A percentile compares a stretch with the other conserved stretches of the same genome.
Evolutionary conservation across 805 yeast species (phyloP).

Genomic region (Candida corydali): DNA sequence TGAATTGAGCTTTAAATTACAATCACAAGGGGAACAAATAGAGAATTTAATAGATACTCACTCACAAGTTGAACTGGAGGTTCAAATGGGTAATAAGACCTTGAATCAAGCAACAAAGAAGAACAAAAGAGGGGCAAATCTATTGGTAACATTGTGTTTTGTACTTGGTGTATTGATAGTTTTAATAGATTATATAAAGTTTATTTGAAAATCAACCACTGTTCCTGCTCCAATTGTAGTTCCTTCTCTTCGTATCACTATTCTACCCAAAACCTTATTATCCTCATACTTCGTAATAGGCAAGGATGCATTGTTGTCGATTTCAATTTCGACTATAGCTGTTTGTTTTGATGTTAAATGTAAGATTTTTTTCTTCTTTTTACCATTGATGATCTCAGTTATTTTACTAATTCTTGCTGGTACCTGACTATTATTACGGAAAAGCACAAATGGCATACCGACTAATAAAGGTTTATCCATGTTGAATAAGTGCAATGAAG

Average conservation of each 20-base stretch:
- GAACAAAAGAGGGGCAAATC: slow-evolving; percentile 46
- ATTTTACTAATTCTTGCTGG: slow-evolving; percentile 63
- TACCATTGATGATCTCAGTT: slow-evolving; percentile 20
- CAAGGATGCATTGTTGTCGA: slow-evolving; percentile 42
- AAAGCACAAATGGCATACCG: slow-evolving; percentile 75
- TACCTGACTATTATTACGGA: slow-evolving; percentile 68
- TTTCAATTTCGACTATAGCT: slow-evolving; percentile 55
- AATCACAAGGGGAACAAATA: slow-evolving; percentile 68
- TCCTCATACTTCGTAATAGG: slow-evolving; percentile 50
- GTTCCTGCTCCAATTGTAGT: slow-evolving; percentile 64
- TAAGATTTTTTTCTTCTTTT: slow-evolving; percentile 36
- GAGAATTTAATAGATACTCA: slow-evolving; percentile 61
- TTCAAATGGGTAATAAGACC: slow-evolving; percentile 66
- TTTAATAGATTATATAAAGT: slow-evolving; percentile 32
- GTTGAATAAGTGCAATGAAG: slow-evolving; percentile 31
- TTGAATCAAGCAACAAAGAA: slow-evolving; percentile 63
- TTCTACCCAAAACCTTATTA: slow-evolving; percentile 54
- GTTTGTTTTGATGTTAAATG: slow-evolving; percentile 59
- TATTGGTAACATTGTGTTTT: slow-evolving; percentile 31
- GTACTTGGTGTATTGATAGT: slow-evolving; percentile 31
- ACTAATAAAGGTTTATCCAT: slow-evolving; percentile 67
- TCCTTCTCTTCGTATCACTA: slow-evolving; percentile 70
- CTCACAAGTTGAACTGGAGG: slow-evolving; percentile 59
- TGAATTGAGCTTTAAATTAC: slow-evolving; percentile 69
- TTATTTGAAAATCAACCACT: slow-evolving; percentile 23